These are phyloP conservation scores for Schizophyllum commune DNA, from an alignment of 1,284 basidiomycete species.

Conservation along the genomic window DNA sequence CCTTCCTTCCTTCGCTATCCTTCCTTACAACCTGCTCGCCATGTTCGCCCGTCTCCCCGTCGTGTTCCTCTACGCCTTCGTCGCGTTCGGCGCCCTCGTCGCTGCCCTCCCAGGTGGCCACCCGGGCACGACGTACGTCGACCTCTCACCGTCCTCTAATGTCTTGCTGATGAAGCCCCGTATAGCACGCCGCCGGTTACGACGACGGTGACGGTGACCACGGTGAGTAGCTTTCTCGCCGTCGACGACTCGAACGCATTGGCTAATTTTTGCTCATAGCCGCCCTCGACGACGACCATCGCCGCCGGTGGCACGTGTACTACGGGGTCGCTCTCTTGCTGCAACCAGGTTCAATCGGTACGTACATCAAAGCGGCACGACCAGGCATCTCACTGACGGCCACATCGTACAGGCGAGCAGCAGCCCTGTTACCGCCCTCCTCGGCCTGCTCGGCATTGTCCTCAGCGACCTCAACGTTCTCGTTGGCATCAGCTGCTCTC, in stretches of 20 bases:
- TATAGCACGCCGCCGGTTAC: background rate
- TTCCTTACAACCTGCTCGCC: background rate
- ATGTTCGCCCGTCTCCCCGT: background rate
- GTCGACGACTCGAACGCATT: no score
- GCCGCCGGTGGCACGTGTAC: background rate
- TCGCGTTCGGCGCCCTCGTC: background rate
- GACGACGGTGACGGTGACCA: background rate
- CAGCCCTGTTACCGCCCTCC: no score
- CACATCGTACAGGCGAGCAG: background rate
- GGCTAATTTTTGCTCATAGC: background rate
- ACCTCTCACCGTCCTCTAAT: background rate
- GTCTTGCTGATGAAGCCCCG: background rate
- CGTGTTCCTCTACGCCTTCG: background rate
- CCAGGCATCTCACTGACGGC: background rate
- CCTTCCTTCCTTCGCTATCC: no score
- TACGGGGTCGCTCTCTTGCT: background rate
- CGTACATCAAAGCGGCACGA: background rate
- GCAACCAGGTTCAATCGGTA: background rate
- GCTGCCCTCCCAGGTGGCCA: background rate
- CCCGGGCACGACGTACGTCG: background rate
- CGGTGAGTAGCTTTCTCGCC: background rate
- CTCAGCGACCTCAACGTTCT: background rate
- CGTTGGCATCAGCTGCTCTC: background rate
- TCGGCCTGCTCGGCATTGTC: slow-evolving; percentile 1
- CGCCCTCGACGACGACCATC: background rate